Evolutionary conservation across 352 stramenopile species (phyloP), one percentile per base, ranked within the genome.

Genomic region (Pilasporangium apinafurcum): DNA sequence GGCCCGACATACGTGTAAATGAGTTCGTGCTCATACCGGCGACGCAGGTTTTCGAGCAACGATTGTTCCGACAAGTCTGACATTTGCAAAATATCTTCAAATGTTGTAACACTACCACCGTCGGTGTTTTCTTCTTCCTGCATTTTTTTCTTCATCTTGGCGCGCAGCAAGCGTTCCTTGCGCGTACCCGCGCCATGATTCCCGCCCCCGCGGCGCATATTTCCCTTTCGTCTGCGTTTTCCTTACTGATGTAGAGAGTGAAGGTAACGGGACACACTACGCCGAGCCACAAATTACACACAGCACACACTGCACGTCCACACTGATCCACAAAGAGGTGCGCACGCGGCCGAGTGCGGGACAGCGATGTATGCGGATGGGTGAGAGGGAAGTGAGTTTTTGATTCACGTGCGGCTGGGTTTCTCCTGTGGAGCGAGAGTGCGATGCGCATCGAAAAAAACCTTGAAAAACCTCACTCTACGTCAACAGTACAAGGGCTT

Each of bases 1-100:
- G 79, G 71, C 0, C 87, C 87, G 10, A 96, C 87, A 53, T 93
- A 95, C 48, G 92, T 98, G 69, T 98, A 98, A 53, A 97, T 97
- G 40, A 85, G 49, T 55, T 96, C 82, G 38, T 92, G 74, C 42
- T 96, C 83, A 71, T 96, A 97, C n/a, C 91, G 84, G 30, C 68
- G 65, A 20, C 83, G 71, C 44, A 97, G 56, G 40, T 95, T 95
- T 4, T 83, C 73, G 35, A 96, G 68, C 56, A 97, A 73, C 39
- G 86, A 95, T 21, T 75, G 62, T 61, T 97, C 87, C 35, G 80
- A 95, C 40, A 96, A 59, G 46, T 95, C 85, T 37, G 74, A 88
- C 78, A 95, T 92, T 48, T 92, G 81, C 56, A 95, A 39, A 51
- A 95, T 89, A 67, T 95, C 83, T 57, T 95, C 83, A 58, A 88